Evolutionary conservation across 352 stramenopile genomes (phyloP), one percentile per base, ranked within the genome.

Genomic region (Thraustochytrium striatum): DNA sequence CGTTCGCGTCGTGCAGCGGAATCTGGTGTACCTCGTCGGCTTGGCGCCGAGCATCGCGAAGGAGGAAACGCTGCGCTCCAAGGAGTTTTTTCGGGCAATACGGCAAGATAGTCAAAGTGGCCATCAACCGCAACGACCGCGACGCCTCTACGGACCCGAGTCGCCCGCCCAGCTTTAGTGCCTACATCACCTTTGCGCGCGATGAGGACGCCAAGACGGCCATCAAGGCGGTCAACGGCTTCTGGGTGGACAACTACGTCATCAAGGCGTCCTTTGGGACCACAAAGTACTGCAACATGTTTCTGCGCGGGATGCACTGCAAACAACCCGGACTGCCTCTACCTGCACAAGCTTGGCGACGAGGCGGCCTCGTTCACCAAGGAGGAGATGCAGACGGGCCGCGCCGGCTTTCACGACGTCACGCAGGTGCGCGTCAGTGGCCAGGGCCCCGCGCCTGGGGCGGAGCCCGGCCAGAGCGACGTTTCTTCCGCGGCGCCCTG

Each of bases 271-370:
- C 88, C 32, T 97, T 96, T 84, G 93, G 93, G 19, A 97, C 92
- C 16, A 97, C 91, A 72, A 97, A 97, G 85, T 97, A 97, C 82
- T 97, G 93, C 85, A 96, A 97, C 83, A 92, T 91, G 72, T 97
- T 97, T 78, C 82, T 97, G 39, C 87, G 90, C 3, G 92, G 92
- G 79, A 87, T 95, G 58, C 83, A 88, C 61, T 97, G 93, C 82
- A 95, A n/a, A 92, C 83, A 97, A 97, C 79, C 88, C 91, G 0
- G 93, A 97, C 38, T 97, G 93, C 82, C 85, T 97, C 5, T 97
- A 97, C 81, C 84, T 97, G 38, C 93, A 97, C 83, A 91, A 94
- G 53, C 85, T 97, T 7, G 93, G 91, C 16, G 89, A 96, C 52
- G 88, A 94, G 58, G 90, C 94, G 58, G 90, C 96, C 84, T 94